phyloP scores from a whole-genome alignment of 208 protist genomes.

The Leishmania guyanensis region DNA sequence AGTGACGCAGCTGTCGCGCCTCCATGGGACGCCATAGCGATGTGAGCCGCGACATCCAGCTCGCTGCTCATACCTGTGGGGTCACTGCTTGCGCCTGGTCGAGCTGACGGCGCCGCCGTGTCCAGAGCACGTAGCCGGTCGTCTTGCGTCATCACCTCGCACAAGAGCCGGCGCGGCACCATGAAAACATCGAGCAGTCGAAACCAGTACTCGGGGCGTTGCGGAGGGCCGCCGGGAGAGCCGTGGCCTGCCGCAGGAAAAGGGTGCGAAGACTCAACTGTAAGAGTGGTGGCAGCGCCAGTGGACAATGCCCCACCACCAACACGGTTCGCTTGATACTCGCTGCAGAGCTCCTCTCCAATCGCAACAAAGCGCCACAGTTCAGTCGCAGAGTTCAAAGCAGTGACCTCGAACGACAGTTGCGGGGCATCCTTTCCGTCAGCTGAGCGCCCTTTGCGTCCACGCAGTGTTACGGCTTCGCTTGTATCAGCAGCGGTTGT shows the following conservation, averaged over 20 bases:
- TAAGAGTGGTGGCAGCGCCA: background rate
- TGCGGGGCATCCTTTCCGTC: background rate
- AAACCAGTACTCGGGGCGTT: conserved; percentile 54
- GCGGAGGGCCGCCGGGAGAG: background rate
- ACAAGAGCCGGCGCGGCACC: conserved; percentile 49
- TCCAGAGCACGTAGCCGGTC: conserved; percentile 1
- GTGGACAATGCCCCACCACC: background rate
- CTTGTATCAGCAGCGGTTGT: background rate
- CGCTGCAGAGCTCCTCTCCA: conserved; percentile 50
- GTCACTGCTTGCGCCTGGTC: background rate
- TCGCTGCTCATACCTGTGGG: conserved; percentile 4
- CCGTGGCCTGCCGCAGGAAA: background rate
- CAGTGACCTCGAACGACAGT: background rate
- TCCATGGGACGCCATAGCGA: background rate
- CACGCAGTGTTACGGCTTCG: background rate
- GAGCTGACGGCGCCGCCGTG: background rate
- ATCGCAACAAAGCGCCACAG: conserved; percentile 44
- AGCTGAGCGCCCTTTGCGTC: no score
- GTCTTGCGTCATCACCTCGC: conserved; percentile 17
- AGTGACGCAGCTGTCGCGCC: background rate
- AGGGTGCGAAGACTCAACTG: background rate
- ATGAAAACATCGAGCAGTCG: conserved; percentile 65
- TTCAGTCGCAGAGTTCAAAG: conserved; percentile 9
- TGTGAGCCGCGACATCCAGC: background rate
- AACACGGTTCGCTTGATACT: conserved; percentile 29